Evolutionary conservation across 2,329 filamentous ascomycete species (phyloP).

Genomic region (Anisogramma anomala): DNA sequence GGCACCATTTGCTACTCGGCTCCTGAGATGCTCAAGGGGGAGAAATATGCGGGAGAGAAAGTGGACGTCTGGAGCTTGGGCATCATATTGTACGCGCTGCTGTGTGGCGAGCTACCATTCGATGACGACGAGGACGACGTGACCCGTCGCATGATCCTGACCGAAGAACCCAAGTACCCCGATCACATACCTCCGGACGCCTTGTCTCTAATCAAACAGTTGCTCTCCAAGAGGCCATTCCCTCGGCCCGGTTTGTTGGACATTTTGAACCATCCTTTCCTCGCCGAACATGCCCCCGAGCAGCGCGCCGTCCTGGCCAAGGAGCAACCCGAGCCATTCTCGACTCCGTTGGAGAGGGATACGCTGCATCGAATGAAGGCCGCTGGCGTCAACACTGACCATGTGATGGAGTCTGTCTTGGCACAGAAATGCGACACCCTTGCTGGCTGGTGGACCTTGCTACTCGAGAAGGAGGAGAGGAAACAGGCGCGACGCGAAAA

Average conservation of each 20-base stretch:
- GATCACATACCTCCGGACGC: slow-evolving; percentile 69
- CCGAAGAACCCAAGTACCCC: slow-evolving; percentile 75
- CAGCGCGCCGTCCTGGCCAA: slow-evolving; percentile 84
- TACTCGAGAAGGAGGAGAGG: slow-evolving; percentile 87
- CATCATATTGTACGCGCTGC: slow-evolving; percentile 70
- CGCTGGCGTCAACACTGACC: slow-evolving; percentile 86
- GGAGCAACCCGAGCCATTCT: slow-evolving; percentile 69
- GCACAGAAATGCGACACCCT: slow-evolving; percentile 81
- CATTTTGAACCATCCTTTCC: slow-evolving; percentile 77
- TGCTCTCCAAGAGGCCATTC: slow-evolving; percentile 86
- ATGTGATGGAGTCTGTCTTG: slow-evolving; percentile 86
- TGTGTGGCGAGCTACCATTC: slow-evolving; percentile 81
- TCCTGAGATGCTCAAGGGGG: slow-evolving; percentile 95
- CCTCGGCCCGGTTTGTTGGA: slow-evolving; percentile 72
- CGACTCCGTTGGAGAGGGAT: slow-evolving; percentile 78
- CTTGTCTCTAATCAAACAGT: slow-evolving; percentile 58
- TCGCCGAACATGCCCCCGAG: slow-evolving; percentile 73
- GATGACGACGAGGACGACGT: slow-evolving; percentile 89
- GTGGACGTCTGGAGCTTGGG: slow-evolving; percentile 93
- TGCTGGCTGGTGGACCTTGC: slow-evolving; percentile 89
- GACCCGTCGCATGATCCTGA: slow-evolving; percentile 75
- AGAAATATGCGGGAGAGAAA: slow-evolving; percentile 96
- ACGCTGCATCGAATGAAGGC: slow-evolving; percentile 86
- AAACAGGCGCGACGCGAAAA: slow-evolving; percentile 69
- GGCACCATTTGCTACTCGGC: slow-evolving; percentile 96